A percentile compares a stretch with the other conserved stretches of the same genome.
These are phyloP conservation scores for Nothophaeocryptopus gaeumannii DNA, from an alignment of 2,329 filamentous ascomycete species.

Conservation along the genomic window DNA sequence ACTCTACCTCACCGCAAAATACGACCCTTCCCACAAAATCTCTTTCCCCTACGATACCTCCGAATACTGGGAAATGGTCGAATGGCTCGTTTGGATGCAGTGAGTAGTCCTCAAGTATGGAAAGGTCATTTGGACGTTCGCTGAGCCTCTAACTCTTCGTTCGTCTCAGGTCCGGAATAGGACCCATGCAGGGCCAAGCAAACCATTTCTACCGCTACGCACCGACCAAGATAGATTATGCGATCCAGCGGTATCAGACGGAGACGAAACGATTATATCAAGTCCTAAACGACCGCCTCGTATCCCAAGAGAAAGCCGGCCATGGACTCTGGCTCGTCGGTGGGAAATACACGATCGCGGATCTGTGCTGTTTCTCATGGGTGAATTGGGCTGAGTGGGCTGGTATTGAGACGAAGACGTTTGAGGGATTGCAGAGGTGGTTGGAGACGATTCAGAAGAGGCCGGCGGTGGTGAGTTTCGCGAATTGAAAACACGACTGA, in stretches of 20 bases:
- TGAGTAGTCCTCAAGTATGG: too few relatives aligned
- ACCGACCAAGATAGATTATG: conserved; percentile 43
- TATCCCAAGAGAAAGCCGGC: conserved; percentile 19
- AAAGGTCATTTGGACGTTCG: too few relatives aligned
- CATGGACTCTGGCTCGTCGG: conserved; percentile 45
- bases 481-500: too few relatives aligned
- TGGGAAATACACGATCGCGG: conserved; percentile 48
- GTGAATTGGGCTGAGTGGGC: conserved; percentile 43
- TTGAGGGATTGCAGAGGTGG: conserved; percentile 34
- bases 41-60: conserved; percentile 29
- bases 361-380: conserved; percentile 49
- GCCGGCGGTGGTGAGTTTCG: conserved; percentile 31
- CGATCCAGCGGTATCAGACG: conserved; percentile 47
- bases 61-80: conserved; percentile 45
- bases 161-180: too few relatives aligned
- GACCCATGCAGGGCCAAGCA: conserved; percentile 40
- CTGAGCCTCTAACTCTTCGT: too few relatives aligned
- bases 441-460: conserved; percentile 34
- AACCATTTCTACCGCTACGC: conserved; percentile 50
- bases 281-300: conserved; percentile 45
- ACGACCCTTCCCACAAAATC: conserved; percentile 41
- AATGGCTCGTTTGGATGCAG: conserved; percentile 50
- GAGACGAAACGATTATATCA: conserved; percentile 49
- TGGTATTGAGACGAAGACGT: conserved; percentile 20
- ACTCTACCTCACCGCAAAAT: conserved; percentile 45